These are phyloP conservation scores for Neurospora africana DNA, from an alignment of 495 filamentous ascomycete species.

Conservation along the genomic window DNA sequence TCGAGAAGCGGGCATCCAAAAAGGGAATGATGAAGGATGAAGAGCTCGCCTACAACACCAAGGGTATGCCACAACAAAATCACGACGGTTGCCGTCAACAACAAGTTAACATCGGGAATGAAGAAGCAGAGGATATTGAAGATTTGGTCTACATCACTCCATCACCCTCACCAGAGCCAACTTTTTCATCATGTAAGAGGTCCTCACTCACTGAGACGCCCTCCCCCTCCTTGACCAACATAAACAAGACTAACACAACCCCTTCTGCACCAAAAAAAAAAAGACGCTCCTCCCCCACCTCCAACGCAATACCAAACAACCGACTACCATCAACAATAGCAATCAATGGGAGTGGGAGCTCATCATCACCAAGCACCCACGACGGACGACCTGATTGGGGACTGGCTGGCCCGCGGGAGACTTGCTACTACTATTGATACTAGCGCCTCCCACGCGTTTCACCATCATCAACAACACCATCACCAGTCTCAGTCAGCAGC, in stretches of 20 bases:
- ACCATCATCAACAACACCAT: not conserved
- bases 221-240: not conserved
- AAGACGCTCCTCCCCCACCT: not conserved
- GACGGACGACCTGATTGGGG: not conserved
- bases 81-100: not conserved
- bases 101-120: not conserved
- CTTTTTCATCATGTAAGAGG: constrained; percentile 7
- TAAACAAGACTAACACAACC: not conserved
- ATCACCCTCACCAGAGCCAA: constrained; percentile 7
- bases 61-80: not conserved
- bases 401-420: not conserved
- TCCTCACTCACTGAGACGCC: not conserved
- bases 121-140: constrained; percentile 14
- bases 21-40: constrained; percentile 18
- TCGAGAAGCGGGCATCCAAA: constrained; percentile 25
- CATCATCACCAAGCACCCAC: not conserved
- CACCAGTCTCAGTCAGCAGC: not conserved
- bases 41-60: constrained; percentile 3
- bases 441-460: not conserved
- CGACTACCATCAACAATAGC: not conserved
- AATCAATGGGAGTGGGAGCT: not conserved
- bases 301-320: not conserved
- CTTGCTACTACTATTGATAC: not conserved
- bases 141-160: constrained; percentile 19
- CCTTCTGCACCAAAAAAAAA: not conserved